Percentiles rank a stretch among this genome's conserved stretches.
Conservation (phyloP, 192 early-diverging fungal species). For the Spizellomyces punctatus region DNA sequence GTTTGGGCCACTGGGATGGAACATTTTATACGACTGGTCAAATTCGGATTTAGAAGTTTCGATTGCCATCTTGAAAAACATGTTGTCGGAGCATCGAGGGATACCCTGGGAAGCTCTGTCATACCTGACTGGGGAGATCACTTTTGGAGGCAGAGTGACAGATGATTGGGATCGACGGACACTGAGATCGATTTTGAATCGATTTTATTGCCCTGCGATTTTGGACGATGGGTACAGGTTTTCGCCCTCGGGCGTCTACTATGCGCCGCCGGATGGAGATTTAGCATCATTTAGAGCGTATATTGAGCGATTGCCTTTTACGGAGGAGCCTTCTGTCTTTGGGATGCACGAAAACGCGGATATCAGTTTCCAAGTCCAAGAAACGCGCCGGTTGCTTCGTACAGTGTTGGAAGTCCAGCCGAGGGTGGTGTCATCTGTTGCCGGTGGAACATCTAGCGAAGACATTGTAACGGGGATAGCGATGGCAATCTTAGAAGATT, state of each 20-base stretch:
- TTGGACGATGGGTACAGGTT: slow-evolving; percentile 55
- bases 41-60: slow-evolving; percentile 61
- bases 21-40: slow-evolving; percentile 63
- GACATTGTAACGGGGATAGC: slow-evolving; percentile 55
- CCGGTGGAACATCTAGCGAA: slow-evolving; percentile 51
- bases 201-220: slow-evolving; percentile 55
- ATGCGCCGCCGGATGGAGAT: slow-evolving; percentile 60
- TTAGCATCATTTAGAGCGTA: slow-evolving; percentile 45
- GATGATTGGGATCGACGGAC: slow-evolving; percentile 67
- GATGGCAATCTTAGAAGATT: slow-evolving; percentile 48
- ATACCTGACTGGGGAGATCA: slow-evolving; percentile 64
- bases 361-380: slow-evolving; percentile 66
- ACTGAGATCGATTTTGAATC: slow-evolving; percentile 51
- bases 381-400: slow-evolving; percentile 51
- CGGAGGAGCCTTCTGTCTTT: slow-evolving; percentile 65
- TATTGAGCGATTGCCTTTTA: slow-evolving; percentile 60
- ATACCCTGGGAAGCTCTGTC: slow-evolving; percentile 63
- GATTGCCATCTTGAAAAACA: slow-evolving; percentile 53
- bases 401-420: slow-evolving; percentile 66
- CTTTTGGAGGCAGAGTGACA: slow-evolving; percentile 66
- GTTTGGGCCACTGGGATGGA: slow-evolving; percentile 67
- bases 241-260: slow-evolving; percentile 56
- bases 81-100: slow-evolving; percentile 49
- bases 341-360: slow-evolving; percentile 72
- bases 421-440: slow-evolving; percentile 39